A percentile compares a stretch with the other conserved stretches of the same genome.
Evolutionary conservation across 2,329 filamentous ascomycete genomes (phyloP).

Genomic region (Metarhizium brunneum): DNA sequence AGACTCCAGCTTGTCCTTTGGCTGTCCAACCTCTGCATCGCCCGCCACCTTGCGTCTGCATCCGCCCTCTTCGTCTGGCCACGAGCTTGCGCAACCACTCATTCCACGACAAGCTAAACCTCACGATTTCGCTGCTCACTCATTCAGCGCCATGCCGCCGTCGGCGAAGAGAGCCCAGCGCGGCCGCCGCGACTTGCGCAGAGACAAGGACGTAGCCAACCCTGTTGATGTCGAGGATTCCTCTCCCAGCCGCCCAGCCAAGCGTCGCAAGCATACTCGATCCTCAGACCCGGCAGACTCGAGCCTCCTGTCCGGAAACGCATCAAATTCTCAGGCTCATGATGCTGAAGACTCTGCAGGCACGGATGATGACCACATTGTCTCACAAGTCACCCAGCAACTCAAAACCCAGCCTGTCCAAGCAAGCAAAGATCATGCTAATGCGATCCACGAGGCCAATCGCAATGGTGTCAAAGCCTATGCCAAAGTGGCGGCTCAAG

Average conservation of each 20-base stretch:
- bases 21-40: background rate
- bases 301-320: slow-evolving; percentile 8
- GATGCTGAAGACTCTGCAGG: slow-evolving; percentile 28
- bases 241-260: slow-evolving; percentile 52
- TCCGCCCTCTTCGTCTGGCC: slow-evolving; percentile 2
- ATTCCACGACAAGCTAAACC: background rate
- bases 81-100: slow-evolving; percentile 1
- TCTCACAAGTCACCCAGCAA: slow-evolving; percentile 46
- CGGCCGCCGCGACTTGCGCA: slow-evolving; percentile 29
- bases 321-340: slow-evolving; percentile 22
- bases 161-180: slow-evolving; percentile 28
- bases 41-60: background rate
- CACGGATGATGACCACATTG: slow-evolving; percentile 45
- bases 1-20: background rate
- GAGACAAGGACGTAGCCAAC: slow-evolving; percentile 23
- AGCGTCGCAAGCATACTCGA: slow-evolving; percentile 51
- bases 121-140: background rate
- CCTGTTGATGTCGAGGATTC: slow-evolving; percentile 37
- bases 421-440: slow-evolving; percentile 53
- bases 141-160: slow-evolving; percentile 23
- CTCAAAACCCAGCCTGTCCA: slow-evolving; percentile 42
- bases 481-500: slow-evolving; percentile 70
- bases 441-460: slow-evolving; percentile 52
- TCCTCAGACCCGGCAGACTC: slow-evolving; percentile 9
- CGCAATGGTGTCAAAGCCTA: slow-evolving; percentile 61